Evolutionary conservation across 2,329 filamentous ascomycete species (phyloP), one percentile per base, ranked within the genome.

Genomic region (Aspergillus uvarum): DNA sequence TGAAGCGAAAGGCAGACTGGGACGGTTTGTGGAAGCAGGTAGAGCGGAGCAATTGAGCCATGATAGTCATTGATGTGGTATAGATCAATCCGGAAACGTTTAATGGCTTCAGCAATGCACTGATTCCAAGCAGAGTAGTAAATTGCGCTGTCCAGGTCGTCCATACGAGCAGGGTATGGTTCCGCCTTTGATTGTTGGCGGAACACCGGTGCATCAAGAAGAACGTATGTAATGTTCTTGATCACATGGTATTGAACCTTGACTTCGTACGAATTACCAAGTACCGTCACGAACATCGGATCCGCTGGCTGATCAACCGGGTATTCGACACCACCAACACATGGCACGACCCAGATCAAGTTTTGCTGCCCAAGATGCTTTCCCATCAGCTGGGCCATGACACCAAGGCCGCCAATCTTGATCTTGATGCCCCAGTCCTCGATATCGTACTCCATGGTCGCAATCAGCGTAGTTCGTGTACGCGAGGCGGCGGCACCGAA

Each of bases 391-490:
- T 87, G 85, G 35, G 87, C 86, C 87, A 89, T 89, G 62, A 89
- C 87, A 71, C 87, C 87, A 4, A 89, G 78, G 61, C 87, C 87
- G 61, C 87, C 87, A 51, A 89, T 89, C 75, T 89, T 89, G 75
- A 89, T 86, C 73, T 88, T 89, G 75, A 89, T 87, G 4, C 75
- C 80, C 85, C 87, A 89, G 69, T 89, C 87, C 58, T 87, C 85
- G 61, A 89, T 89, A 62, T 89, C 86, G 73, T 89, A 89, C 72
- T 89, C 87, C 85, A 89, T 88, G 6, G 87, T 89, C 12, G 86
- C 87, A 56, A 89, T 87, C 22, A 89, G 79, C 2, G 88, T 83
- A 32, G 82, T 88, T n/a, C 84, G 77, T 49, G 78, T 62, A 38
- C 65, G 69, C 21, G 77, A 72, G n/a, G 66, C 63, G 47, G 68